phyloP scores from a whole-genome alignment of 768 basidiomycete genomes.

The Calocybe indica region DNA sequence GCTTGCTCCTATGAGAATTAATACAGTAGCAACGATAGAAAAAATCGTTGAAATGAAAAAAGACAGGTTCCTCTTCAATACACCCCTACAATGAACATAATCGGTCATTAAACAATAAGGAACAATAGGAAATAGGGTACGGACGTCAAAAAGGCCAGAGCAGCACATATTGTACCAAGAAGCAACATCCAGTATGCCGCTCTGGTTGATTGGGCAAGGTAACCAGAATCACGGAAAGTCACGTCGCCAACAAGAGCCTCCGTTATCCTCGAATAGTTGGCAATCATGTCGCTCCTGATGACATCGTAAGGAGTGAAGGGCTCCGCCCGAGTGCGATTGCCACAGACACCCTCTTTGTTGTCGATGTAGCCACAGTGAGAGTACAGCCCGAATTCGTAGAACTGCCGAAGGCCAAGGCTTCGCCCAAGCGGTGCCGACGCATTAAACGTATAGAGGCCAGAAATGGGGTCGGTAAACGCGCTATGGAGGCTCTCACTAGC shows the following conservation, averaged over 20 bases:
- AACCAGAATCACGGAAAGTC: slow-evolving; percentile 55
- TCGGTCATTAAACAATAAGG: slow-evolving; percentile 8
- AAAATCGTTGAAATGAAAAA: slow-evolving; percentile 65
- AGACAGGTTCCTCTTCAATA: slow-evolving; percentile 55
- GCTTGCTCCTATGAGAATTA: slow-evolving; percentile 62
- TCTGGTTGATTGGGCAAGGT: slow-evolving; percentile 56
- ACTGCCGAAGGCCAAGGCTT: slow-evolving; percentile 56
- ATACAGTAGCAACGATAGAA: slow-evolving; percentile 51
- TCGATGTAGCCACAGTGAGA: slow-evolving; percentile 72
- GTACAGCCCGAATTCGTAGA: slow-evolving; percentile 79
- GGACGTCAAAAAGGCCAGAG: slow-evolving; percentile 61
- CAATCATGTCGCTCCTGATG: slow-evolving; percentile 61
- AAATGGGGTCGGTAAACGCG: slow-evolving; percentile 50
- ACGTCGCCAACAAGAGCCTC: slow-evolving; percentile 42
- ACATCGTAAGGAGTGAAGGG: slow-evolving; percentile 61
- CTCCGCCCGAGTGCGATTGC: slow-evolving; percentile 51
- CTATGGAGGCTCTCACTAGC: slow-evolving; percentile 42
- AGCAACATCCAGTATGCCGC: slow-evolving; percentile 75
- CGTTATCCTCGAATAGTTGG: slow-evolving; percentile 55
- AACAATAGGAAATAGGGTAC: slow-evolving; percentile 19
- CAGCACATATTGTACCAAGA: slow-evolving; percentile 63
- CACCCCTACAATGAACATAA: slow-evolving; percentile 40
- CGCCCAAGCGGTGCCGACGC: slow-evolving; percentile 53
- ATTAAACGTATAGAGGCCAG: slow-evolving; percentile 62
- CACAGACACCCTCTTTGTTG: slow-evolving; percentile 53